These are phyloP conservation scores for Cytospora chrysosperma DNA, from an alignment of 2,329 filamentous ascomycete species.

Conservation along the genomic window DNA sequence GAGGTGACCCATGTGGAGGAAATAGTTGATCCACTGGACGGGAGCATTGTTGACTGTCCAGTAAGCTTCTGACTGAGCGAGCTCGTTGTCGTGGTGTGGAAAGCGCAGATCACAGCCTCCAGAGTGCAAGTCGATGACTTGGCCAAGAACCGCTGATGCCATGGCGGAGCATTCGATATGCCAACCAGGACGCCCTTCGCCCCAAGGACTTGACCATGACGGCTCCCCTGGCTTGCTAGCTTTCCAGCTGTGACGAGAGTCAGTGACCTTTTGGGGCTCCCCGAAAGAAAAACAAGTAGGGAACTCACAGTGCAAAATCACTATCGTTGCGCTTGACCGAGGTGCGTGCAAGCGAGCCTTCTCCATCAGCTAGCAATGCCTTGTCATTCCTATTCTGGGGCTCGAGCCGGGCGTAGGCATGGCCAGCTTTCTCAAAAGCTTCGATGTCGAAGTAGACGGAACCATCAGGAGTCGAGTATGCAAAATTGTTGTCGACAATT, in stretches of 20 bases:
- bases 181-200: conserved; percentile 86
- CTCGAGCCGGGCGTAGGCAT: conserved; percentile 80
- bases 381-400: conserved; percentile 85
- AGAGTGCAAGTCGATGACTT: conserved; percentile 81
- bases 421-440: conserved; percentile 79
- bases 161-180: conserved; percentile 97
- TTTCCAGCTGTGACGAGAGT: conserved; percentile 56
- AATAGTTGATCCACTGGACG: conserved; percentile 85
- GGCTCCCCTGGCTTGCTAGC: conserved; percentile 89
- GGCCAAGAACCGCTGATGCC: conserved; percentile 83
- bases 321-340: conserved; percentile 70
- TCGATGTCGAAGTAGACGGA: conserved; percentile 94
- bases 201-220: conserved; percentile 86
- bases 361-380: conserved; percentile 81
- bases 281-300: too few species aligned
- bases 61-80: conserved; percentile 71
- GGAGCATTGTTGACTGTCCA: conserved; percentile 47
- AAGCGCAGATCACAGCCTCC: conserved; percentile 90
- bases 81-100: conserved; percentile 89
- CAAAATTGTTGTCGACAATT: conserved; percentile 49
- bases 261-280: too few species aligned
- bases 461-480: conserved; percentile 70
- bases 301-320: conserved; percentile 75
- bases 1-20: conserved; percentile 88
- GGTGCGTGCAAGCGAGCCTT: conserved; percentile 72